Evolutionary conservation across 352 stramenopile species (phyloP).

Genomic region (Phytophthora pini): DNA sequence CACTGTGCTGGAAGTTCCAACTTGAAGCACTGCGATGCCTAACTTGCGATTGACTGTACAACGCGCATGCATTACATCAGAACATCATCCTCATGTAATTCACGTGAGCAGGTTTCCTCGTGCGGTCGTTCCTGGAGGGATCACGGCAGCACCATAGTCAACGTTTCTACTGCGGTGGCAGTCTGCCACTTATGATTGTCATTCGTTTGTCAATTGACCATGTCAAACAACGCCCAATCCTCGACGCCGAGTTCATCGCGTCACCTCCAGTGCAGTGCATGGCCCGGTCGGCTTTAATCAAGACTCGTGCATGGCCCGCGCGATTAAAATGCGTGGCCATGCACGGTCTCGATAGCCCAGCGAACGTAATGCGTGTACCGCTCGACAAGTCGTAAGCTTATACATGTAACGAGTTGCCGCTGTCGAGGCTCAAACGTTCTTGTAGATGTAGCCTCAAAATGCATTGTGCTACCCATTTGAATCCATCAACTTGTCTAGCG

Average conservation of each 20-base stretch:
- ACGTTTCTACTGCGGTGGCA: slow-evolving; percentile 2
- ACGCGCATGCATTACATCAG: not conserved
- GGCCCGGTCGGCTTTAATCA: slow-evolving; percentile 27
- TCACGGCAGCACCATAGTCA: not conserved
- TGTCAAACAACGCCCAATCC: slow-evolving; percentile 19
- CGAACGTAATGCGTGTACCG: too few relatives aligned
- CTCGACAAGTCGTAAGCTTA: too few relatives aligned
- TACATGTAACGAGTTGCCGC: too few relatives aligned
- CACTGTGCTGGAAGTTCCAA: not conserved
- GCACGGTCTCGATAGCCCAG: too few relatives aligned
- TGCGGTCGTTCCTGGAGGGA: not conserved
- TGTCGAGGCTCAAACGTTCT: too few relatives aligned
- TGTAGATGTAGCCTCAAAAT: too few relatives aligned
- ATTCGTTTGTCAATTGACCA: not conserved
- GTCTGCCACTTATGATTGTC: not conserved
- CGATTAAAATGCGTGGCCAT: slow-evolving; percentile 19
- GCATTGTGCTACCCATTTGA: too few relatives aligned
- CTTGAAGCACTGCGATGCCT: too few relatives aligned
- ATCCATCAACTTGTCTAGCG: slow-evolving; percentile 3
- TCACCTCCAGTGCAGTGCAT: slow-evolving; percentile 19
- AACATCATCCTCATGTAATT: not conserved
- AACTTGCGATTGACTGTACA: not conserved
- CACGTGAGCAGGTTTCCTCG: not conserved
- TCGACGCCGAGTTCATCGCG: slow-evolving; percentile 15
- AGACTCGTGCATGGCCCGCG: slow-evolving; percentile 1